Evolutionary conservation across 495 filamentous ascomycete species (phyloP), one percentile per base, ranked within the genome.

Genomic region (Trichoderma reesei): DNA sequence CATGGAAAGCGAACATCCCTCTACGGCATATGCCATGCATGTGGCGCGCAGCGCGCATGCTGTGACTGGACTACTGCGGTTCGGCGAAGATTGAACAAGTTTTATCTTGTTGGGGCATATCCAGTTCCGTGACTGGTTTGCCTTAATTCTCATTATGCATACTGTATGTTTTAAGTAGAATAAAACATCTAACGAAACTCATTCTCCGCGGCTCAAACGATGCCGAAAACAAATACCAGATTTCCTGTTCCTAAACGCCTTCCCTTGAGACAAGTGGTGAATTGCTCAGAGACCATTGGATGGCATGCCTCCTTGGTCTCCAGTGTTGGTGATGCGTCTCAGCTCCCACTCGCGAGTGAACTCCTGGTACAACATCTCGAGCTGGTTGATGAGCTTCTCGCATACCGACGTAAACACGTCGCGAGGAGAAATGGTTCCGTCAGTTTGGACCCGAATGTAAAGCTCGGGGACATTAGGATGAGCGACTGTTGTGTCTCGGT

Each of bases 301-400:
- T 46, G 41, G 31, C 61, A 63, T 59, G 59, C 75, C 74, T 31
- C 72, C 71, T 65, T 80, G 76, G 48, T 76, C 79, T 26, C 78
- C 77, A 44, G 83, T 86, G 16, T 85, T 85, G 33, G 89, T 89
- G 81, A 93, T 96, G 79, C 93, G 95, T 68, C 92, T 88, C 64
- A 97, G 80, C 68, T 96, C 92, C 71, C 86, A 95, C 76, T 99
- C 95, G 73, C 95, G 95, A 59, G 91, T 95, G 74, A 98, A 96
- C 70, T 96, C 89, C 61, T 90, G 86, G 41, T 86, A 88, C 31
- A 98, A 73, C 61, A 85, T 85, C 33, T 83, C 87, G 65, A 95
- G 80, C 63, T 91, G 85, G 62, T 83, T 79, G 62, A 99, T 88
- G 31, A 96, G 77, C 63, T 89, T 85, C 72, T 88, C 82, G 77